Base-by-base conservation (phyloP, 352 stramenopile genomes). In the Phytopythium delawarense region DNA sequence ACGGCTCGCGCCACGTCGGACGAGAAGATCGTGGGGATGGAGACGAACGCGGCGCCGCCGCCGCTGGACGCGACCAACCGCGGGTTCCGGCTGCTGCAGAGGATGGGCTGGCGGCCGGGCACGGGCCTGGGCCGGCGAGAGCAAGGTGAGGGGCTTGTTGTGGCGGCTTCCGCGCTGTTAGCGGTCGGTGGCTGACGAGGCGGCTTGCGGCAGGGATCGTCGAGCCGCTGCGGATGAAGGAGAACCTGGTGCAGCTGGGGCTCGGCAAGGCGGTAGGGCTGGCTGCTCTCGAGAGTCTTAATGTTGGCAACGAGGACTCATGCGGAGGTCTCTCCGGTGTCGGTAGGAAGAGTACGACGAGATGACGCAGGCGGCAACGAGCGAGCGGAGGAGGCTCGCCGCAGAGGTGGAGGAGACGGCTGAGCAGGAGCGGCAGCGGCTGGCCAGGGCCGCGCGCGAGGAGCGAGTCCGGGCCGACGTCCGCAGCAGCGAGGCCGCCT, bases 71-170 rank as follows among this genome's bases (percentile, higher is more conserved):
- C 53, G 35, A 70, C 71, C 40, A 90, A 89, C 51, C 71, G 82
- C 21, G 82, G 82, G 49, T 89, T 81, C 56, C 73, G 72, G 21
- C 48, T 91, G 60, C 65, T 91, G 42, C 60, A 64, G 21, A 87
- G 81, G 59, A 85, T 89, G 79, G 82, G 82, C 32, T 91, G 82
- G 82, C 71, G 65, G 25, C 61, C 69, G 11, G 82, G 80, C 32
- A 61, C 64, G 23, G 80, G 82, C 0, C 64, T 91, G 32, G 82
- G 82, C 54, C 80, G 75, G 40, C 51, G 60, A 34, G 73, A 72
- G 21, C 75, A 91, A 75, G 75, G 75, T 79, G 39, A n/a, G 25
- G 25, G 25, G 25, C 25, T 28, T 28, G 25, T 28, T 2, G 25
- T 28, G 25, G 25, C 25, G 25, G 25, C 5, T 37, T 37, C 13